Conservation (phyloP, 2,329 filamentous ascomycete genomes). For the Aquanectria penicillioides region DNA sequence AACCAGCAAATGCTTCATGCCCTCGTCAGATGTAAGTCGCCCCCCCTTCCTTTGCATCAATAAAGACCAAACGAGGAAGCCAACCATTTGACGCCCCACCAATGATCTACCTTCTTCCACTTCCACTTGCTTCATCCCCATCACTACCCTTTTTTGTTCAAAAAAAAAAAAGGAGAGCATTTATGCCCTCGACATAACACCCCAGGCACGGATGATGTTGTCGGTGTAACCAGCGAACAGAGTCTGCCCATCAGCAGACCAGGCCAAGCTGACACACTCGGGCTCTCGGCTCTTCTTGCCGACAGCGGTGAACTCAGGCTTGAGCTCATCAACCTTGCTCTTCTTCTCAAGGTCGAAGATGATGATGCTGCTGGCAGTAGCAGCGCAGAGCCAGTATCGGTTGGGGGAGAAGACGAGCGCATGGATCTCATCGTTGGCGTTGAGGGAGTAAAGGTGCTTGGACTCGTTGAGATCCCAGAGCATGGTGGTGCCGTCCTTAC, state of each 20-base stretch:
- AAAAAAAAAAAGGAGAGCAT: constrained; percentile 40
- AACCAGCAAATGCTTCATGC: constrained; percentile 51
- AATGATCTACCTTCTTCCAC: constrained; percentile 54
- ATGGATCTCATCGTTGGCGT: constrained; percentile 99
- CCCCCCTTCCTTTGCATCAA: constrained; percentile 51
- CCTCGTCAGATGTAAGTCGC: constrained; percentile 48
- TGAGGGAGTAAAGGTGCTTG: constrained; percentile 99
- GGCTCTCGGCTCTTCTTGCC: constrained; percentile 99
- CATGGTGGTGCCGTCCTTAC: constrained; percentile 99
- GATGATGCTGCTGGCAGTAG: constrained; percentile 97
- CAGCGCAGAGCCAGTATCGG: constrained; percentile 99
- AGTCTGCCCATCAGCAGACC: constrained; percentile 98
- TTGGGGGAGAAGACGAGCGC: constrained; percentile 99
- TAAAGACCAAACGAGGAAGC: constrained; percentile 58
- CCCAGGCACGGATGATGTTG: constrained; percentile 98
- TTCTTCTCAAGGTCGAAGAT: constrained; percentile 99
- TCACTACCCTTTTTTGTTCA: constrained; percentile 41
- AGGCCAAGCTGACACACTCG: constrained; percentile 97
- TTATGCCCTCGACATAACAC: constrained; percentile 95
- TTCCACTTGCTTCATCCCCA: constrained; percentile 37
- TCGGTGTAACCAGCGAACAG: constrained; percentile 99
- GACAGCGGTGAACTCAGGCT: constrained; percentile 96
- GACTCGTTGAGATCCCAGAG: constrained; percentile 99
- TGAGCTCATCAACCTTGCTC: constrained; percentile 99
- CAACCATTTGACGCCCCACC: constrained; percentile 58